These are phyloP conservation scores for Lepidium africanum DNA, from an alignment of 345 rosid species.

Conservation along the genomic window DNA sequence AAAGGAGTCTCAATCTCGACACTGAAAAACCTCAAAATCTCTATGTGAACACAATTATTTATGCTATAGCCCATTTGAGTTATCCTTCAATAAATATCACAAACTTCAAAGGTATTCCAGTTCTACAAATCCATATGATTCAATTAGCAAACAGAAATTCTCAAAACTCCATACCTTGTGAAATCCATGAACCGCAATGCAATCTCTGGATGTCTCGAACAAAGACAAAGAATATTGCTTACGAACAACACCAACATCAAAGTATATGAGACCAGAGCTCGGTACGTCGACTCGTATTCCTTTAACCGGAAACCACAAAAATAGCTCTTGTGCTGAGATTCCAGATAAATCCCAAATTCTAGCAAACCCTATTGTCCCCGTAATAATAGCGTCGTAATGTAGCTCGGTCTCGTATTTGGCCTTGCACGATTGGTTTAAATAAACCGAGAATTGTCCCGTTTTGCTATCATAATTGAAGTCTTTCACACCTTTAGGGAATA, in stretches of 20 bases:
- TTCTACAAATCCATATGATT: not conserved
- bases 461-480: constrained; percentile 37
- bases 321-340: constrained; percentile 75
- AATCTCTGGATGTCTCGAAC: constrained; percentile 79
- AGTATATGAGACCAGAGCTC: constrained; percentile 77
- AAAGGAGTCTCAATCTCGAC: not conserved
- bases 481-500: constrained; percentile 72
- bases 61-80: not conserved
- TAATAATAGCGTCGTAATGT: constrained; percentile 67
- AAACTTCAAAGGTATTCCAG: not conserved
- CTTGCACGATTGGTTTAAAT: constrained; percentile 71
- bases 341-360: constrained; percentile 64
- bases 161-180: constrained; percentile 11
- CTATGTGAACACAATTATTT: not conserved
- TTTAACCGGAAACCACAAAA: constrained; percentile 85
- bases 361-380: constrained; percentile 53
- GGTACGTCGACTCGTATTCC: constrained; percentile 81
- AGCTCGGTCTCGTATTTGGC: constrained; percentile 82
- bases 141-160: not conserved
- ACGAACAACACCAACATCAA: constrained; percentile 77
- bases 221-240: constrained; percentile 82
- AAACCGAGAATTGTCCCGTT: constrained; percentile 60
- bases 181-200: constrained; percentile 34
- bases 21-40: not conserved
- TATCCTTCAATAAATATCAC: not conserved